Base-by-base conservation (phyloP, 106 monocot species). In the Platanthera zijinensis region DNA sequence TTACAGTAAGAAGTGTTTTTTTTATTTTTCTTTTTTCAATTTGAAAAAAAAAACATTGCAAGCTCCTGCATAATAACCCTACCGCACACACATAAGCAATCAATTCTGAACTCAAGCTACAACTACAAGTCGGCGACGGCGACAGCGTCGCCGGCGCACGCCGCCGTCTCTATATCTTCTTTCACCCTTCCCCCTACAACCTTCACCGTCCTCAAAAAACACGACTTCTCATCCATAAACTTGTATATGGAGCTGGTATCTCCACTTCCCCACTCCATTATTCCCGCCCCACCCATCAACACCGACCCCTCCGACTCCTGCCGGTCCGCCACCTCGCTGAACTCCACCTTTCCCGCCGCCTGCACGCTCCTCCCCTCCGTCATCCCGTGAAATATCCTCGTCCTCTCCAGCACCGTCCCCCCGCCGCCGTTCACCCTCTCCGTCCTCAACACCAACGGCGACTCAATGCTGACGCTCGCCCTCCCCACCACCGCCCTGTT, bases 331-430 rank as follows among this genome's bases (percentile, higher is more conserved):
- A 78, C 74, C 52, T 76, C 82, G 32, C 77, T 84, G 9, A 61
- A 12, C 28, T 11, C 15, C 78, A 46, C 51, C 78, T 62, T 70
- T 74, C 59, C 70, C 28, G 46, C 10, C 69, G 32, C 63, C 50
- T 28, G 17, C 63, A 67, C 18, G 56, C 57, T 79, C 63, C 72
- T 54, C 68, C 46, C 78, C 69, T 85, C 85, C 19, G 75, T 48
- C 76, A 89, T 48, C 49, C 8, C 54, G 51, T 88, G 88, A 6
- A 45, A 67, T 53, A 89, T 61, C 62, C 75, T 83, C 11, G 88
- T 83, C 76, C 71, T 78, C 67, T 62, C 17, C 12, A 67, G 59
- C 17, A 47, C 25, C 32, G 76, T 25, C 46, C 77, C 84, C 28
- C 76, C 79, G 7, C 79, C 76, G 7, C 79, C 76, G 28, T 73